These are phyloP conservation scores for Pythium aquatile DNA, from an alignment of 352 stramenopile species.

Conservation along the genomic window DNA sequence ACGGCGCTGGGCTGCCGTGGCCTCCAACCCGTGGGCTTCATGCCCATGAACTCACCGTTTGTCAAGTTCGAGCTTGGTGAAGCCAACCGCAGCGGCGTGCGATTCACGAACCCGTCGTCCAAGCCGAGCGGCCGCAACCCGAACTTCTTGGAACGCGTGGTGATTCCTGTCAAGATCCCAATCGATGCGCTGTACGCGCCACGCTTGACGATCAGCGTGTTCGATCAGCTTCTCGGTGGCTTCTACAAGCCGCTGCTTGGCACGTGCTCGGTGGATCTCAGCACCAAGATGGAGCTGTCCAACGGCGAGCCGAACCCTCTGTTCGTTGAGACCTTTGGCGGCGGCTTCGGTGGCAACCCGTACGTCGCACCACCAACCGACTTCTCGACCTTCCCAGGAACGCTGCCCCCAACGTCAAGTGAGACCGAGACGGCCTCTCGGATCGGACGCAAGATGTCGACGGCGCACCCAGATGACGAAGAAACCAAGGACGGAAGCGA, in stretches of 20 bases:
- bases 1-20: constrained; percentile 75
- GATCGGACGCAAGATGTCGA: constrained; percentile 2
- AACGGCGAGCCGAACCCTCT: constrained; percentile 63
- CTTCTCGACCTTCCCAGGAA: constrained; percentile 56
- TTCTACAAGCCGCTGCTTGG: constrained; percentile 83
- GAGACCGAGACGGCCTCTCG: neutral
- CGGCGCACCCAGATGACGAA: neutral
- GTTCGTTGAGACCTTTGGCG: constrained; percentile 43
- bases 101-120: constrained; percentile 73
- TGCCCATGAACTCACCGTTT: constrained; percentile 83
- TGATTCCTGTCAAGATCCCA: constrained; percentile 82
- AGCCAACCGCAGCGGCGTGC: constrained; percentile 51
- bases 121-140: constrained; percentile 79
- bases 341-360: constrained; percentile 45
- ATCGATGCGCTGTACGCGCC: constrained; percentile 84
- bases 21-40: constrained; percentile 76
- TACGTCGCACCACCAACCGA: constrained; percentile 64
- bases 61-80: constrained; percentile 85
- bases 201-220: constrained; percentile 81
- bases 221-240: constrained; percentile 81
- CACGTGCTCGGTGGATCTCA: constrained; percentile 70
- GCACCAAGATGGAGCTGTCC: constrained; percentile 65
- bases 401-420: constrained; percentile 20
- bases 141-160: constrained; percentile 88
- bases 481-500: constrained; percentile 16